Evolutionary conservation across 192 early-diverging fungal genomes (phyloP).

Genomic region (Rhizophlyctis rosea): DNA sequence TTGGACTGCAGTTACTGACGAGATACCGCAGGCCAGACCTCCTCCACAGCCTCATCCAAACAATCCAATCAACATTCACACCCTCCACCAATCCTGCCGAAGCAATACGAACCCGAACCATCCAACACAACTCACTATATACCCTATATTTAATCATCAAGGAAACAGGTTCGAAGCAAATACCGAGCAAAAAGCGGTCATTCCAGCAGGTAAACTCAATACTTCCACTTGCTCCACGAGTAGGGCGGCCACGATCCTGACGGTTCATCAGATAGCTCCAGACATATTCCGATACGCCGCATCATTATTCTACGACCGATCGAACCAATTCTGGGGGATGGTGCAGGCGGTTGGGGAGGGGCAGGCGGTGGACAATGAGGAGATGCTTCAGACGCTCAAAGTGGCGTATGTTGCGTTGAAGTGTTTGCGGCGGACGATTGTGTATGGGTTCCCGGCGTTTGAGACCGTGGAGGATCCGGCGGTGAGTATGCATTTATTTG

Average conservation of each 20-base stretch:
- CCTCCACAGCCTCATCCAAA: slow-evolving; percentile 50
- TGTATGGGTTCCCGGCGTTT: slow-evolving; percentile 57
- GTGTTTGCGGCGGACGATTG: slow-evolving; percentile 70
- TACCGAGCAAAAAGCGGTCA: slow-evolving; percentile 59
- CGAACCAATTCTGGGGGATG: slow-evolving; percentile 49
- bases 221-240: slow-evolving; percentile 9
- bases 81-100: slow-evolving; percentile 12
- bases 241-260: neutral
- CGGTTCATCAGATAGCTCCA: slow-evolving; percentile 60
- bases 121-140: slow-evolving; percentile 71
- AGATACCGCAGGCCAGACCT: slow-evolving; percentile 55
- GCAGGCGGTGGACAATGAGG: slow-evolving; percentile 20
- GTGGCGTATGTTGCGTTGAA: slow-evolving; percentile 67
- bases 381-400: slow-evolving; percentile 47
- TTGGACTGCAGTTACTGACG: neutral
- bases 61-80: slow-evolving; percentile 50
- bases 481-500: slow-evolving; percentile 22
- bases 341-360: slow-evolving; percentile 23
- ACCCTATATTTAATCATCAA: slow-evolving; percentile 76
- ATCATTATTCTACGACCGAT: slow-evolving; percentile 61
- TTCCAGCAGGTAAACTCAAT: slow-evolving; percentile 44
- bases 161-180: slow-evolving; percentile 65
- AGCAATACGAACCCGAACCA: slow-evolving; percentile 26
- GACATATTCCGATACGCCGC: slow-evolving; percentile 65
- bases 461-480: slow-evolving; percentile 55